phyloP scores from a whole-genome alignment of 2,329 filamentous ascomycete species.

The Aspergillus spinulosporus region DNA sequence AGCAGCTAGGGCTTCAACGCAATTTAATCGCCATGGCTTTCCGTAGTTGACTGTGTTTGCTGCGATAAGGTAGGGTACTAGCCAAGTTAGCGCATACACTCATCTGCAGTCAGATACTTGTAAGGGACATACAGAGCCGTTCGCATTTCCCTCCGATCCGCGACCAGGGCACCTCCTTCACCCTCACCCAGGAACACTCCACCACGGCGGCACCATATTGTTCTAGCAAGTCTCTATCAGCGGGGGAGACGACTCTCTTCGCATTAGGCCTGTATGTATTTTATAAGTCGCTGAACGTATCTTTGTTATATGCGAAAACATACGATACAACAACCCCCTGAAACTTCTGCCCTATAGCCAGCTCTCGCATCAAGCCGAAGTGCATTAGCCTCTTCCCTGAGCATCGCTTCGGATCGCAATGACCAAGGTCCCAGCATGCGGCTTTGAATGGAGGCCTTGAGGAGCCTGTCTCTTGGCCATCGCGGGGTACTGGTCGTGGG shows the following conservation, averaged over 20 bases:
- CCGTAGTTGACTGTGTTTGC: slow-evolving; percentile 98
- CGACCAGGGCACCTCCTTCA: slow-evolving; percentile 84
- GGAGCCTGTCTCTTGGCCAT: slow-evolving; percentile 41
- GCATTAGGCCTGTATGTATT: slow-evolving; percentile 67
- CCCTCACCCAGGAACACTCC: slow-evolving; percentile 94
- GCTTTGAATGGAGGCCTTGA: slow-evolving; percentile 70
- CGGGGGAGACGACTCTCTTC: slow-evolving; percentile 78
- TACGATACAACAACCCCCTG: slow-evolving; percentile 85
- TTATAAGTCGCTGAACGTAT: not conserved
- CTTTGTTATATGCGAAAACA: slow-evolving; percentile 22
- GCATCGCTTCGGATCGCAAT: slow-evolving; percentile 96
- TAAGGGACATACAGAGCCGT: slow-evolving; percentile 57
- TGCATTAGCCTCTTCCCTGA: slow-evolving; percentile 94
- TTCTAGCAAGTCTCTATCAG: slow-evolving; percentile 78
- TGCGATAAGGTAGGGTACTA: slow-evolving; percentile 87
- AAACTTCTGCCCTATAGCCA: slow-evolving; percentile 89
- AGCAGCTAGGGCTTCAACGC: slow-evolving; percentile 89
- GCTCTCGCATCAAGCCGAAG: slow-evolving; percentile 87
- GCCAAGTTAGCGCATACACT: not conserved
- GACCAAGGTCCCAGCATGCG: slow-evolving; percentile 95
- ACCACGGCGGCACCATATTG: slow-evolving; percentile 92
- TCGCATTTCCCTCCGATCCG: slow-evolving; percentile 94
- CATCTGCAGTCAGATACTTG: too few relatives aligned
- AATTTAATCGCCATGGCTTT: slow-evolving; percentile 91
- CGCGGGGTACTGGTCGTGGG: slow-evolving; percentile 51